Base-by-base conservation (phyloP, 768 basidiomycete species). In the Boletales sp. region DNA sequence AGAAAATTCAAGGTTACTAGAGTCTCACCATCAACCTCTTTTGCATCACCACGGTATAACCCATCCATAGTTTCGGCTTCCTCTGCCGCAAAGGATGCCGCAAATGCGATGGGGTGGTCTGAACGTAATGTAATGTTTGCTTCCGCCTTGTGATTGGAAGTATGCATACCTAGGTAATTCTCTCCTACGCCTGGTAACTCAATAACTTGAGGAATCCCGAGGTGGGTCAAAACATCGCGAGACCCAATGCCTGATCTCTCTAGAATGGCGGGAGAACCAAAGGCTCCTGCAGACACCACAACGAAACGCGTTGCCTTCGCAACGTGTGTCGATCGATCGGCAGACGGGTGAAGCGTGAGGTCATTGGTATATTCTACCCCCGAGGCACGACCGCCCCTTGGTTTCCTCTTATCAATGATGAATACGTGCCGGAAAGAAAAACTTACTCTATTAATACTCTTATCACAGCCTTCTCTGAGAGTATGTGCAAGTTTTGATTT, bases 131-230 rank as follows among this genome's bases (percentile, higher is more conserved):
- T 50, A 28, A 11, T 9, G 17, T 11, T 41, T 6, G n/a, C 11
- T 35, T 28, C 12, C 15, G 2, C 17, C 31, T 25, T 11, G 34
- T 31, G 15, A 21, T 25, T 1, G 36, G 10, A 5, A 15, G 10
- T 39, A 21, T n/a, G 47, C 60, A 37, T 44, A 77, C 81, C 80
- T 65, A 75, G 72, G 49, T 78, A 81, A 55, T 87, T 79, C 57
- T 86, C 83, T 17, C 88, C 88, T 2, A 91, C 87, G 15, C 84
- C 84, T 1, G 87, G 86, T 13, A 90, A 76, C 47, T 87, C 80
- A 13, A 86, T 73, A 25, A 80, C 44, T 50, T 73, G 70, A 8
- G 67, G 56, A 31, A 91, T 76, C 11, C 71, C 72, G 46, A 77
- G 67, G 32, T 66, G 68, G 36, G 75, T 58, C 36, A 90, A 68